phyloP scores from a whole-genome alignment of 192 early-diverging fungal genomes.

The Gigaspora rosea region DNA sequence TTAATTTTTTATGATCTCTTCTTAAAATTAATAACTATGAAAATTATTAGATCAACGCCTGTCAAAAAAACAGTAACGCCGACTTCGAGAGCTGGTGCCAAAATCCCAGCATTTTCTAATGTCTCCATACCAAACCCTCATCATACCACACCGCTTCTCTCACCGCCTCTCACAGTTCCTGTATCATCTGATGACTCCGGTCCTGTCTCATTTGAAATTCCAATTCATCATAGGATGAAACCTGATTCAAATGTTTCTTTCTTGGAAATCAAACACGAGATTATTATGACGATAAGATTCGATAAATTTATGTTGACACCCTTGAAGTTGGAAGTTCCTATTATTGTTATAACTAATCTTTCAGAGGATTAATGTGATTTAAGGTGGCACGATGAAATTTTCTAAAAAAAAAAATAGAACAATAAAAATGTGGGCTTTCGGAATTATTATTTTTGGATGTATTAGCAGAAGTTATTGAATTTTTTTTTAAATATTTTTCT shows the following conservation, averaged over 20 bases:
- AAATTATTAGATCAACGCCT: not conserved
- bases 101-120: conserved; percentile 32
- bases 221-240: conserved; percentile 19
- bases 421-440: no score
- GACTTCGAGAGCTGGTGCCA: not conserved
- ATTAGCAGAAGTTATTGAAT: no score
- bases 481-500: no score
- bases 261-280: conserved; percentile 34
- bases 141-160: conserved; percentile 23
- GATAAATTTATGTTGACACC: conserved; percentile 33
- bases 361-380: no score
- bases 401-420: no score
- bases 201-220: conserved; percentile 29
- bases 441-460: no score
- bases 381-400: no score
- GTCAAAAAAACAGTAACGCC: not conserved
- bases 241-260: conserved; percentile 21
- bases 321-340: conserved; percentile 29
- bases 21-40: not conserved
- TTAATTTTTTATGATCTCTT: conserved; percentile 9
- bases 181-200: not conserved
- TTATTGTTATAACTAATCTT: conserved; percentile 9
- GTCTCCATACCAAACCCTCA: conserved; percentile 26
- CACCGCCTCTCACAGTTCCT: conserved; percentile 20
- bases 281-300: conserved; percentile 32